A percentile compares a stretch with the other conserved stretches of the same genome.
Evolutionary conservation across 129 eudicot species (phyloP).

Genomic region (Saussurea involucrata): DNA sequence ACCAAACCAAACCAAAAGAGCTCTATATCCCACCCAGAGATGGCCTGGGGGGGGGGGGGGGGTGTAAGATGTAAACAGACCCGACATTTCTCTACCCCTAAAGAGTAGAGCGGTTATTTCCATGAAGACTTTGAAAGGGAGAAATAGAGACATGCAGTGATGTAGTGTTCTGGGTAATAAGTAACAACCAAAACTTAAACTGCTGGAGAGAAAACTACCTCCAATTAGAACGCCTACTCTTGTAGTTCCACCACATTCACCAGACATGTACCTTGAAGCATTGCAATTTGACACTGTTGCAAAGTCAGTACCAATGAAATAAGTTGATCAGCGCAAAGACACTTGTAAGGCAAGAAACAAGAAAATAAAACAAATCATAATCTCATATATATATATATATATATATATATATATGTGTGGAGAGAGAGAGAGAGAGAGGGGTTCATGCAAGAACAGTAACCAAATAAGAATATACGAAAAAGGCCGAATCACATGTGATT

Average conservation of each 20-base stretch:
- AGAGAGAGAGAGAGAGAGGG: too few relatives aligned
- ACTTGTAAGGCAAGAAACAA: not conserved
- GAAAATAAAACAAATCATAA: not conserved
- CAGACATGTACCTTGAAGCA: slow-evolving; percentile 40
- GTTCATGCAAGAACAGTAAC: too few relatives aligned
- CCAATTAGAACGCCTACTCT: slow-evolving; percentile 50
- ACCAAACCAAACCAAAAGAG: not conserved
- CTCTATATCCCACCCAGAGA: not conserved
- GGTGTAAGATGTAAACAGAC: not conserved
- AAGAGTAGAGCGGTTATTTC: not conserved
- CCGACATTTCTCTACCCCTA: not conserved
- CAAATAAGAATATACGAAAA: too few relatives aligned
- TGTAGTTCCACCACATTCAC: slow-evolving; percentile 55
- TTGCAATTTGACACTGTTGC: slow-evolving; percentile 43
- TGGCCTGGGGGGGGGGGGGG: not conserved
- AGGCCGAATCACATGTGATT: too few relatives aligned
- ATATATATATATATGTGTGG: too few relatives aligned
- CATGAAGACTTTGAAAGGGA: not conserved
- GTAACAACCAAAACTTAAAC: not conserved
- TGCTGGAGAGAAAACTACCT: slow-evolving; percentile 37
- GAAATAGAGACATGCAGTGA: not conserved
- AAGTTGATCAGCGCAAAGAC: slow-evolving; percentile 25
- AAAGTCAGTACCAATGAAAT: slow-evolving; percentile 10
- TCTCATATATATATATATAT: not conserved
- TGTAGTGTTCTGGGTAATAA: not conserved